phyloP scores from a whole-genome alignment of 805 yeast species.

The Saccharomyces paradoxus region DNA sequence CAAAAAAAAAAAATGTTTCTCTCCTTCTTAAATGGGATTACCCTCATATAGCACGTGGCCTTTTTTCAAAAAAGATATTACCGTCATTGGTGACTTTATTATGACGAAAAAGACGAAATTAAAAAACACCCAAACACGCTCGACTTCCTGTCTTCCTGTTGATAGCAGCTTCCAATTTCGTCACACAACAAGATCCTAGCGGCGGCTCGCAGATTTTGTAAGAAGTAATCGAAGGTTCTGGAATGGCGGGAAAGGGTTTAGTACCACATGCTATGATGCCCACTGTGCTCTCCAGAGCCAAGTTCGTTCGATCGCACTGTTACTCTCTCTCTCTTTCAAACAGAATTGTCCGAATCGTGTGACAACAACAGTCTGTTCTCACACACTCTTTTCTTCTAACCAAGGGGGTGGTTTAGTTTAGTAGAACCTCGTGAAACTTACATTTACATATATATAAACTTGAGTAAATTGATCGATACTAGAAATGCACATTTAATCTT shows the following conservation, averaged over 20 bases:
- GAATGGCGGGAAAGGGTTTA: background rate
- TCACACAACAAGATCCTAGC: background rate
- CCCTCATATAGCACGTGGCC: background rate
- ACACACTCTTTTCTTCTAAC: background rate
- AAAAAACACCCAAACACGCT: background rate
- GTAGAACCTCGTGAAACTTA: background rate
- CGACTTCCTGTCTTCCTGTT: slow-evolving; percentile 1
- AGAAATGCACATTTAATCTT: background rate
- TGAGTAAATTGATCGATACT: background rate
- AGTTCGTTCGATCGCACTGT: background rate
- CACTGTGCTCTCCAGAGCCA: background rate
- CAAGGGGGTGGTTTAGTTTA: background rate
- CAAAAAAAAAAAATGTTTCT: background rate
- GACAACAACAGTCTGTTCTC: background rate
- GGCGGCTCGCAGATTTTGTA: background rate
- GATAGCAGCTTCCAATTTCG: background rate
- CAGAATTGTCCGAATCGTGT: background rate
- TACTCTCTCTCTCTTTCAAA: background rate
- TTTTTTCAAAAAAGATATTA: background rate
- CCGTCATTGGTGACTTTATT: background rate
- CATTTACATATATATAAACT: background rate
- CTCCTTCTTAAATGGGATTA: background rate
- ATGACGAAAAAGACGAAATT: background rate
- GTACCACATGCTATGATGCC: background rate
- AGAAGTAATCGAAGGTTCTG: background rate